These are phyloP conservation scores for Fusarium coicis DNA, from an alignment of 2,329 filamentous ascomycete species.

Conservation along the genomic window DNA sequence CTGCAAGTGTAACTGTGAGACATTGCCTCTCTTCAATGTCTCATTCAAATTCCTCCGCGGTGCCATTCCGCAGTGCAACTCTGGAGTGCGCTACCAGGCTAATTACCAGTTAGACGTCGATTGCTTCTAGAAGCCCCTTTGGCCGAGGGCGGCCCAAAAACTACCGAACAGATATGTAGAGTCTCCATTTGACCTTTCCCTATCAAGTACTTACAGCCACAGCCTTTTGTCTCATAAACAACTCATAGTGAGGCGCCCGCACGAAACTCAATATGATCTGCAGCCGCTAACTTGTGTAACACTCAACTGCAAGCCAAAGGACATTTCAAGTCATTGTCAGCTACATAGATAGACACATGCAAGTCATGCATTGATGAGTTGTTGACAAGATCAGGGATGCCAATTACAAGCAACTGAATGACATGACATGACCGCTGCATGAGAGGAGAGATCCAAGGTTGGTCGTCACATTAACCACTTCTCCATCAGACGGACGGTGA, in stretches of 20 bases:
- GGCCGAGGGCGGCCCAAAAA: not conserved
- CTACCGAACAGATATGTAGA: not conserved
- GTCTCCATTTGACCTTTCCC: not conserved
- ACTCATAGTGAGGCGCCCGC: not conserved
- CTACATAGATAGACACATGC: conserved; percentile 10
- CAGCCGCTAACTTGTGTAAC: conserved; percentile 7
- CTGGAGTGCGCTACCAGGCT: not conserved
- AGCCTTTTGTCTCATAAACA: not conserved
- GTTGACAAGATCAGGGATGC: not conserved
- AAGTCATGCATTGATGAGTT: conserved; percentile 8
- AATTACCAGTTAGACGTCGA: not conserved
- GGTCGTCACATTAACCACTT: not conserved
- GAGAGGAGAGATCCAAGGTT: not conserved
- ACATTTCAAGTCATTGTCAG: not conserved
- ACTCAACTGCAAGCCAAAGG: conserved; percentile 11
- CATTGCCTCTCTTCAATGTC: not conserved
- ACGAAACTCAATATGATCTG: conserved; percentile 8
- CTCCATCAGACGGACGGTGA: not conserved
- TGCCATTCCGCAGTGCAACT: conserved; percentile 2
- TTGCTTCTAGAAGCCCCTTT: conserved; percentile 22
- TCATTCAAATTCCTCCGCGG: conserved; percentile 1
- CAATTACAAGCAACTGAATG: not conserved
- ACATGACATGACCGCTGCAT: not conserved
- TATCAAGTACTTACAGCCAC: not conserved
- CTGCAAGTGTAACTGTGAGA: not conserved